A percentile compares a stretch with the other conserved stretches of the same genome.
Conservation (phyloP, 2,329 filamentous ascomycete species). For the Lasiodiplodia gonubiensis region DNA sequence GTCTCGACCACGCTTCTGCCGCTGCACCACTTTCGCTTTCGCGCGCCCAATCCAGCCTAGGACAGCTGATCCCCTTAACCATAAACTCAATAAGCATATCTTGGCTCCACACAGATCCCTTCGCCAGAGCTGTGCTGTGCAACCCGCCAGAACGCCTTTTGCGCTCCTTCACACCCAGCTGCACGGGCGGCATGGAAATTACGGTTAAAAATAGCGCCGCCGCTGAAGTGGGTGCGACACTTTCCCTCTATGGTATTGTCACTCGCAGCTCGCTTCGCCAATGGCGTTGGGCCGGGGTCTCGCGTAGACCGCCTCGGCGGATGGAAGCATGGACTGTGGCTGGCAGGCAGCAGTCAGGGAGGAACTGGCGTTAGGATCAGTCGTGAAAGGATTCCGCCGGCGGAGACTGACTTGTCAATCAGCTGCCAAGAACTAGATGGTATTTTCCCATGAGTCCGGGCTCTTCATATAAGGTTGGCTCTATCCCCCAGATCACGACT, state of each 20-base stretch:
- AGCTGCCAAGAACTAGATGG: conserved; percentile 17
- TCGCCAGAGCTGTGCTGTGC: background rate
- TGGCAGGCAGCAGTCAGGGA: conserved; percentile 4
- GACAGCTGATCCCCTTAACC: conserved; percentile 14
- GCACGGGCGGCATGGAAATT: background rate
- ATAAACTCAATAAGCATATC: conserved; percentile 21
- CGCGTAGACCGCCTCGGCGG: background rate
- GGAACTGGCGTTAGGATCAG: background rate
- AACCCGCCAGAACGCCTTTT: background rate
- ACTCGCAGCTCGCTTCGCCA: background rate
- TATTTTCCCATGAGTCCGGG: background rate
- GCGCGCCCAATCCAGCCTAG: background rate
- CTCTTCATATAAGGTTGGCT: conserved; percentile 2
- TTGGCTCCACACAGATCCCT: conserved; percentile 4
- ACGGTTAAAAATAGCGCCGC: conserved; percentile 13
- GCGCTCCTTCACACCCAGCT: background rate
- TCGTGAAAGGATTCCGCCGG: conserved; percentile 4
- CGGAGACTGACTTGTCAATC: conserved; percentile 11
- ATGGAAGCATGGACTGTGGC: conserved; percentile 2
- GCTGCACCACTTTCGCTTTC: conserved; percentile 13
- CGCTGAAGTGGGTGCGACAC: background rate
- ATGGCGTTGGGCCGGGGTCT: background rate
- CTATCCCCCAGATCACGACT: background rate
- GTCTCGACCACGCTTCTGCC: background rate
- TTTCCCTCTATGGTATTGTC: background rate